Evolutionary conservation across 768 basidiomycete species (phyloP), one percentile per base, ranked within the genome.

Genomic region (Mycena venus): DNA sequence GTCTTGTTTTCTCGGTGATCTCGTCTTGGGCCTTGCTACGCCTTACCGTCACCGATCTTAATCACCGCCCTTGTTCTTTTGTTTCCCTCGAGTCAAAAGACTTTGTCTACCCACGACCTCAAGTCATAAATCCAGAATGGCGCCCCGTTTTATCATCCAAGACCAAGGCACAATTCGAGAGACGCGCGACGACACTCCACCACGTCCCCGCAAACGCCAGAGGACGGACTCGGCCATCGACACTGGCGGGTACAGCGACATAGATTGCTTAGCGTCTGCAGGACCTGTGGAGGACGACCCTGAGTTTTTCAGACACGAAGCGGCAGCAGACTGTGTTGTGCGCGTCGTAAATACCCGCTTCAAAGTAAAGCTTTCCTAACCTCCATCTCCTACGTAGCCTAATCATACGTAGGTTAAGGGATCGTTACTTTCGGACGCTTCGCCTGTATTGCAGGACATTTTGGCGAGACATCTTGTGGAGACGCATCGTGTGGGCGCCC

Each of bases 261-360:
- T 12, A 1, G 58, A 62, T 21, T 67, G 68, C 56, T 31, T 63
- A 51, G 72, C 36, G 58, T 69, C 42, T 21, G 59, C 74, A 19
- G 67, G 47, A 51, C 66, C 77, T 23, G 59, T 77, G 5, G 72
- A 69, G 19, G 82, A 83, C 49, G 86, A 89, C 66, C 75, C 82
- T 0, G 79, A 82, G 32, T 89, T 86, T 70, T 90, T 85, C 75
- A 81, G 82, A 58, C 82, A 82, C 0, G 82, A 83, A 36, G 66
- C 63, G 1, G 82, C 82, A 68, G 88, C 86, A 25, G 83, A 83
- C 58, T 86, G 85, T 47, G 82, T 87, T 34, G 75, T 91, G 1
- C 83, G 86, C 36, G 86, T 90, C 17, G 83, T 83, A 72, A 85
- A 84, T 47, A 86, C 82, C 0, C 68, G 90, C 23, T 91, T 90